Evolutionary conservation across 495 filamentous ascomycete species (phyloP).

Genomic region (Penicillium paradoxum): DNA sequence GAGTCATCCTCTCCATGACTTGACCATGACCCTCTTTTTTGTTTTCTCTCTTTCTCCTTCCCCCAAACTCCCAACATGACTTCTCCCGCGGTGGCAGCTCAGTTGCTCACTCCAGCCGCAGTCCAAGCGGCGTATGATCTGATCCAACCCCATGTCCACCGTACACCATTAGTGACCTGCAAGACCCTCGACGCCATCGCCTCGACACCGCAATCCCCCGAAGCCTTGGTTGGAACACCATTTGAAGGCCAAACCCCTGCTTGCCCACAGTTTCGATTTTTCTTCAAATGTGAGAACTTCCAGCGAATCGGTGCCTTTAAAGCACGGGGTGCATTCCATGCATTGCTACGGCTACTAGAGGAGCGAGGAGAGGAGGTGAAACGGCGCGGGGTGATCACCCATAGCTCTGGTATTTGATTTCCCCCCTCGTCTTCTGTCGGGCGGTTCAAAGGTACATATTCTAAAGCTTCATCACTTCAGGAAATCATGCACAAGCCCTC

Average conservation of each 20-base stretch:
- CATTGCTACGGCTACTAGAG: constrained; percentile 64
- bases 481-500: constrained; percentile 95
- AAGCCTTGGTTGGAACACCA: constrained; percentile 49
- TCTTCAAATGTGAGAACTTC: constrained; percentile 96
- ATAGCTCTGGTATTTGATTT: constrained; percentile 68
- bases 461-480: constrained; percentile 35
- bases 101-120: constrained; percentile 62
- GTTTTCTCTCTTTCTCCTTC: not conserved
- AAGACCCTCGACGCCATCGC: constrained; percentile 67
- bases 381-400: constrained; percentile 77
- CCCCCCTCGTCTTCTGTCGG: not conserved
- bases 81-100: constrained; percentile 36
- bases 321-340: constrained; percentile 85
- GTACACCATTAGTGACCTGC: constrained; percentile 77
- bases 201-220: constrained; percentile 59
- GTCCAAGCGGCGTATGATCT: constrained; percentile 64
- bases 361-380: constrained; percentile 54
- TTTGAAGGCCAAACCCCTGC: constrained; percentile 56
- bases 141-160: constrained; percentile 73
- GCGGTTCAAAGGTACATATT: not conserved
- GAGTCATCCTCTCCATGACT: constrained; percentile 1
- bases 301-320: constrained; percentile 95
- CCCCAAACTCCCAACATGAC: constrained; percentile 4
- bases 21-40: not conserved
- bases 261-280: constrained; percentile 64